A percentile compares a stretch with the other conserved stretches of the same genome.
These are phyloP conservation scores for Phytophthora cactorum DNA, from an alignment of 352 stramenopile species.

Conservation along the genomic window DNA sequence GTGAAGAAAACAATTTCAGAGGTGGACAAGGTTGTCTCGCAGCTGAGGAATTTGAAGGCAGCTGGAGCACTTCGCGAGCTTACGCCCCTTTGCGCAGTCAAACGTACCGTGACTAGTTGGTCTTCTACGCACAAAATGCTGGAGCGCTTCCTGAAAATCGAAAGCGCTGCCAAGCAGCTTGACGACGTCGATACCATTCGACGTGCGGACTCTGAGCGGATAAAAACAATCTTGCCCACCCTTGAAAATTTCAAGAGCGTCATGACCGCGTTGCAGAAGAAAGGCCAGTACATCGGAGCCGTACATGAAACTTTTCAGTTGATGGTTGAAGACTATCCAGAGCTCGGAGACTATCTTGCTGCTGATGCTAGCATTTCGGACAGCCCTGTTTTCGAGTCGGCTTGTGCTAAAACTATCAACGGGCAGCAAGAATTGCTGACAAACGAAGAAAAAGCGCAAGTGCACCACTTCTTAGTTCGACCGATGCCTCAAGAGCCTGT, in stretches of 20 bases:
- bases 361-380: neutral
- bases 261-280: neutral
- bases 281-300: neutral
- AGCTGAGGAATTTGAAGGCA: neutral
- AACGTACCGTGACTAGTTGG: neutral
- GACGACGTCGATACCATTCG: neutral
- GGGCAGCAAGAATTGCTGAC: neutral
- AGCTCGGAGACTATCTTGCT: neutral
- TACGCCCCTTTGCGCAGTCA: neutral
- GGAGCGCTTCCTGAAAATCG: neutral
- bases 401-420: neutral
- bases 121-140: slow-evolving; percentile 2
- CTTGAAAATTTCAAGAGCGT: neutral
- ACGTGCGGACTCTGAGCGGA: neutral
- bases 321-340: neutral
- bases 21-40: neutral
- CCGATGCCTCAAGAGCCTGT: neutral
- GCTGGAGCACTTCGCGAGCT: slow-evolving; percentile 1
- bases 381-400: neutral
- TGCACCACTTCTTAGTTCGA: neutral
- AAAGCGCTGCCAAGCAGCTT: neutral
- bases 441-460: neutral
- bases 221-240: neutral
- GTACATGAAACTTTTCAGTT: neutral
- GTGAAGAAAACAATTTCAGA: neutral